Evolutionary conservation across 345 rosid genomes (phyloP).

Genomic region (Citrus sp.): DNA sequence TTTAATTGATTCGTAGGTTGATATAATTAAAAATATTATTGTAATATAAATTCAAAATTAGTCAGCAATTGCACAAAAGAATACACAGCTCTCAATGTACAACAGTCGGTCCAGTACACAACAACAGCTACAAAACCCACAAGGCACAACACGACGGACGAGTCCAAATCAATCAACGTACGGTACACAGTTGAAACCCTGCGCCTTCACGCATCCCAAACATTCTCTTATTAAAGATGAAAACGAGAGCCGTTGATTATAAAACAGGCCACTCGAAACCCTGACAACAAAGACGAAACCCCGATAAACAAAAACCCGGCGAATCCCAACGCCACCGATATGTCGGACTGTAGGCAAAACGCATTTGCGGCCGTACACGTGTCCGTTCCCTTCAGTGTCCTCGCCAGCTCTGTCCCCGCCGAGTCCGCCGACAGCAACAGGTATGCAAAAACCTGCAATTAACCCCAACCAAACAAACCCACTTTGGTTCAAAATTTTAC

Average conservation of each 20-base stretch:
- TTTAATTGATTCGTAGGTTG: too few relatives aligned
- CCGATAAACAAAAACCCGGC: conserved; percentile 76
- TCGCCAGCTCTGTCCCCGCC: conserved; percentile 67
- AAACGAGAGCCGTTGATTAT: conserved; percentile 86
- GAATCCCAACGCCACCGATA: conserved; percentile 72
- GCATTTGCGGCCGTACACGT: conserved; percentile 46
- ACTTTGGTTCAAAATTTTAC: neutral
- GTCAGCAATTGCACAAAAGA: neutral
- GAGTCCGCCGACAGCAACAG: conserved; percentile 77
- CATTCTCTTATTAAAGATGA: conserved; percentile 39
- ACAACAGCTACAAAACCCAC: neutral
- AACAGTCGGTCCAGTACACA: neutral
- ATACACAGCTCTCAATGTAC: neutral
- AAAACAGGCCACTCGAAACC: conserved; percentile 75
- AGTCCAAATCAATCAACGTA: neutral
- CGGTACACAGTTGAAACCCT: neutral
- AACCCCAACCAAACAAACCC: neutral
- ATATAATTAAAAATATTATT: neutral
- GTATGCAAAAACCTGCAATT: conserved; percentile 70
- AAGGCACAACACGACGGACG: neutral
- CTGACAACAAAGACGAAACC: conserved; percentile 71
- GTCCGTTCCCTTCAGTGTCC: conserved; percentile 50
- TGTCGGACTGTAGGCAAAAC: conserved; percentile 76
- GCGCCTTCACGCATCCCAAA: conserved; percentile 14
- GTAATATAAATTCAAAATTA: neutral